These are phyloP conservation scores for Boletus pseudopeckii DNA, from an alignment of 768 basidiomycete genomes.

Conservation along the genomic window DNA sequence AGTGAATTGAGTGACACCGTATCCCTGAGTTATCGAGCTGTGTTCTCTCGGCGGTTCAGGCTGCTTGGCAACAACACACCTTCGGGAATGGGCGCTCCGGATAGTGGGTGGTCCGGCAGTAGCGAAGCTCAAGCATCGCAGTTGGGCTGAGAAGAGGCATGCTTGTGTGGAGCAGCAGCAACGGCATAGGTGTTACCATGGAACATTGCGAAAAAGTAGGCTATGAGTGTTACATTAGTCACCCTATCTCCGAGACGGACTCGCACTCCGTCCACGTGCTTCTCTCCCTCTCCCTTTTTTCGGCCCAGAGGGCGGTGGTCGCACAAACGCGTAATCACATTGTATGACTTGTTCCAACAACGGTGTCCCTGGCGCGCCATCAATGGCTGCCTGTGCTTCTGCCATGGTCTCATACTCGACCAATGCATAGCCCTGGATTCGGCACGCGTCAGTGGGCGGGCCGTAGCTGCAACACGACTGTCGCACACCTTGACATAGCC, in stretches of 20 bases:
- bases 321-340: conserved; percentile 91
- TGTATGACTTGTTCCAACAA: conserved; percentile 84
- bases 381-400: conserved; percentile 92
- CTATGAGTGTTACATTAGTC: conserved; percentile 5
- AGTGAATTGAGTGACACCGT: too few relatives aligned
- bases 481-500: conserved; percentile 92
- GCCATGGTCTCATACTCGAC: conserved; percentile 96
- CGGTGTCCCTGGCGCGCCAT: conserved; percentile 78
- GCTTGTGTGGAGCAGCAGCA: not conserved
- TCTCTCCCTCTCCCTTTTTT: conserved; percentile 71
- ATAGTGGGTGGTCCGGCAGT: too few relatives aligned
- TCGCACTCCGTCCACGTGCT: conserved; percentile 69
- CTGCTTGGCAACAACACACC: conserved; percentile 9
- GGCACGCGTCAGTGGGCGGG: not conserved
- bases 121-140: not conserved
- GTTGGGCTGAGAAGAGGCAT: conserved; percentile 3
- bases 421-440: conserved; percentile 84
- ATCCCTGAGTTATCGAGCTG: not conserved
- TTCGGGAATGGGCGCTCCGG: conserved; percentile 13
- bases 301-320: conserved; percentile 77
- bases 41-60: not conserved
- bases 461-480: not conserved
- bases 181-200: conserved; percentile 4
- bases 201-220: not conserved
- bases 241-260: conserved; percentile 59